Base-by-base conservation (phyloP, 495 filamentous ascomycete genomes). In the Pyrenula massariospora region DNA sequence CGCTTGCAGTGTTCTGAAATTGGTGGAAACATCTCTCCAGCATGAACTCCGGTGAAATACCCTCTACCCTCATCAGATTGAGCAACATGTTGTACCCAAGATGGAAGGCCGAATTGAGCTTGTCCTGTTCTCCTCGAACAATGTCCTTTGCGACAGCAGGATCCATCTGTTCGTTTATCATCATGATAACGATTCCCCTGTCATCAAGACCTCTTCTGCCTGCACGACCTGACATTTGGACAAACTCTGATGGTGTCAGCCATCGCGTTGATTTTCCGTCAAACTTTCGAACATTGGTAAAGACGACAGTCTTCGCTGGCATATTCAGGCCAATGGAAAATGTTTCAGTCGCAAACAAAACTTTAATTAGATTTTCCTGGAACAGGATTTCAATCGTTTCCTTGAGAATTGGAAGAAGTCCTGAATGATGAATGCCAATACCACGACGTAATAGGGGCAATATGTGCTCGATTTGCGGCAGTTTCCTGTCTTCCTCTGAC, bases 11-110 rank as follows among this genome's bases (percentile, higher is more conserved):
- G 61, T 93, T 96, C 68, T 98, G 93, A 70, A 98, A 98, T 68
- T 98, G 94, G 69, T 87, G 94, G 75, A 98, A 98, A 63, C 94
- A 97, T 60, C 84, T 79, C 72, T 96, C 89, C 15, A 98, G 76
- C 93, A 98, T 97, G 68, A 84, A 96, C 61, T 97, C 91, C 10
- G 93, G 94, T 10, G 89, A 95, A 53, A 98, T 93, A 12, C 89
- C 91, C 66, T 97, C 93, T 36, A 97, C 90, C 71, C 93, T 80
- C 75, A 96, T 87, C 54, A 98, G 73, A 61, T 98, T 98, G 57
- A 98, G 74, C 64, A 98, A 85, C 93, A 97, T 98, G 70, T 97
- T 98, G 75, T 98, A 97, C n/a, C 93, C 91, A 11, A 98, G 78
- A 66, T 97, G 87, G 73, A 98, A 98, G 12, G 93, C 93, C 2